These are phyloP conservation scores for Beta corolliflora DNA, from an alignment of 179 eudicot genomes.

Conservation along the genomic window DNA sequence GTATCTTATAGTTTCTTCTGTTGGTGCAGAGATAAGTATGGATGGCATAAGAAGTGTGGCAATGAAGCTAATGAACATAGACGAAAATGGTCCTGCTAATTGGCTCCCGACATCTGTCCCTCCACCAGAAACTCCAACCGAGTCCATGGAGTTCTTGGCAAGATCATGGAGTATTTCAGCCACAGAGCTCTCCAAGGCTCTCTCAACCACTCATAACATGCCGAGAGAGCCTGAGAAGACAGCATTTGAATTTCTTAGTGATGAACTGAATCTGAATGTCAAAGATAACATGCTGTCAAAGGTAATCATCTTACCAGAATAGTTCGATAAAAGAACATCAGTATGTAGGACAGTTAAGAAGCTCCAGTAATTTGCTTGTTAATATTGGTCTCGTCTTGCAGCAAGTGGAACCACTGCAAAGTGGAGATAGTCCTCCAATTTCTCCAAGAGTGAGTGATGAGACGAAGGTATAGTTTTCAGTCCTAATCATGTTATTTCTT, in stretches of 20 bases:
- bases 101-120: conserved; percentile 65
- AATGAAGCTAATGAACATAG: conserved; percentile 62
- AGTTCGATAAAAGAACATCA: neutral
- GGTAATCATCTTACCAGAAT: conserved; percentile 26
- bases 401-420: conserved; percentile 38
- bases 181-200: conserved; percentile 75
- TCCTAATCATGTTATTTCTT: neutral
- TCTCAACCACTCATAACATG: conserved; percentile 36
- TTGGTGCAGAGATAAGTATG: conserved; percentile 31
- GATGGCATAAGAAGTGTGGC: conserved; percentile 31
- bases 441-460: conserved; percentile 78
- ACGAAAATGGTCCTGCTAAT: conserved; percentile 53
- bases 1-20: conserved; percentile 13
- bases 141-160: conserved; percentile 89
- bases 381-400: conserved; percentile 32
- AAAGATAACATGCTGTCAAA: conserved; percentile 29
- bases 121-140: conserved; percentile 85
- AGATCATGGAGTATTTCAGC: conserved; percentile 96
- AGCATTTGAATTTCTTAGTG: conserved; percentile 34
- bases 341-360: neutral
- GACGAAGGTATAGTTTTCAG: conserved; percentile 55
- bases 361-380: neutral
- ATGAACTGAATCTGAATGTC: conserved; percentile 28
- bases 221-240: conserved; percentile 35
- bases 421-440: conserved; percentile 58